Conservation (phyloP, 2,329 filamentous ascomycete genomes). For the Diaporthe citriasiana region DNA sequence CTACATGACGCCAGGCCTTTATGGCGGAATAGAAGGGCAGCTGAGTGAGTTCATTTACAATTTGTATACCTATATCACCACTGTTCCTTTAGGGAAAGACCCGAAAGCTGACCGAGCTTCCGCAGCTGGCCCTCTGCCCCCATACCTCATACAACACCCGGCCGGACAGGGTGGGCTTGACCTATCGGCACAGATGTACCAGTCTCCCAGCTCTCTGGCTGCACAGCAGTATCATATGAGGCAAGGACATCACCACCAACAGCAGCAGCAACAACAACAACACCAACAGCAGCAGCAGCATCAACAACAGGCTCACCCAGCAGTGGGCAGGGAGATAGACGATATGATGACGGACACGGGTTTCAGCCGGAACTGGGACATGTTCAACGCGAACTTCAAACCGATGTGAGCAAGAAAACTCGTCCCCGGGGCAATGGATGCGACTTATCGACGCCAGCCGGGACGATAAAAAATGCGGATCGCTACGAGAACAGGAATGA, state of each 20-base stretch:
- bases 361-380: conserved; percentile 62
- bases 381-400: conserved; percentile 54
- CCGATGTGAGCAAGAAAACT: conserved; percentile 38
- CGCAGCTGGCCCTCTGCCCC: conserved; percentile 73
- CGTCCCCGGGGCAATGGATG: background rate
- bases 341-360: conserved; percentile 64
- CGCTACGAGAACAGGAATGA: conserved; percentile 29
- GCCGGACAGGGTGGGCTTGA: conserved; percentile 57
- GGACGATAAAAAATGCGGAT: conserved; percentile 2
- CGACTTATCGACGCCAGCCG: conserved; percentile 13
- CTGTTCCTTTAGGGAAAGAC: background rate
- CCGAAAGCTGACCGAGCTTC: background rate
- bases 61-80: background rate
- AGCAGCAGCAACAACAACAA: conserved; percentile 46
- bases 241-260: conserved; percentile 50
- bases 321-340: conserved; percentile 59
- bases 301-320: conserved; percentile 51
- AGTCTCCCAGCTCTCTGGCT: conserved; percentile 58
- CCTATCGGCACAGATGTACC: conserved; percentile 61
- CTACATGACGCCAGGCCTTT: conserved; percentile 63
- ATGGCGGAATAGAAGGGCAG: conserved; percentile 80
- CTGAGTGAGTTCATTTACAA: conserved; percentile 56
- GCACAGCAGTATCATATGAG: conserved; percentile 51
- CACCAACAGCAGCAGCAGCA: conserved; percentile 45
- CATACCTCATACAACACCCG: conserved; percentile 75